phyloP scores from a whole-genome alignment of 148 eudicot genomes.

The Heliosperma pusillum region DNA sequence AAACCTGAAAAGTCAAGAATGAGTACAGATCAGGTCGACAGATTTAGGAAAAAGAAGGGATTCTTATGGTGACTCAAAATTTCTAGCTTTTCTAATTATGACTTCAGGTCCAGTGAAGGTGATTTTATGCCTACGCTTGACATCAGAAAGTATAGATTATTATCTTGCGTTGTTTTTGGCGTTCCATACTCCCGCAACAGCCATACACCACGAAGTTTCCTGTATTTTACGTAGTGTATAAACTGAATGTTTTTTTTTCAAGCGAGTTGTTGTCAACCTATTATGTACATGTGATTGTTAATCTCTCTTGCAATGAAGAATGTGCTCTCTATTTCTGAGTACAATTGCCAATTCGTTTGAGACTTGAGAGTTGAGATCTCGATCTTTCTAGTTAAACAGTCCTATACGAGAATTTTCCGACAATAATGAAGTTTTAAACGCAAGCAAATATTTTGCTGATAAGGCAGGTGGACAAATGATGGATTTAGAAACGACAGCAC shows the following conservation, averaged over 20 bases:
- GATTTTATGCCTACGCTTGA: constrained; percentile 14
- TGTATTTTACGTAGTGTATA: neutral
- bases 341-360: neutral
- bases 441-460: neutral
- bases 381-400: neutral
- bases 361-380: neutral
- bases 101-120: constrained; percentile 16
- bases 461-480: neutral
- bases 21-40: constrained; percentile 81
- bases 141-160: constrained; percentile 10
- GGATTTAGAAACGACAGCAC: neutral
- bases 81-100: neutral
- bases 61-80: constrained; percentile 60
- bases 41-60: constrained; percentile 63
- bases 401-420: neutral
- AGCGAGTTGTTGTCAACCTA: neutral
- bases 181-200: neutral
- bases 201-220: neutral
- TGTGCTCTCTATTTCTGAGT: neutral
- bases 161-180: constrained; percentile 17
- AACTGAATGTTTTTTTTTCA: neutral
- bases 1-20: constrained; percentile 75
- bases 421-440: neutral
- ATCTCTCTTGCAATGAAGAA: neutral
- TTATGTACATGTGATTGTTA: neutral